Evolutionary conservation across 768 basidiomycete species (phyloP).

Genomic region (Rubroboletus pulcherrimus): DNA sequence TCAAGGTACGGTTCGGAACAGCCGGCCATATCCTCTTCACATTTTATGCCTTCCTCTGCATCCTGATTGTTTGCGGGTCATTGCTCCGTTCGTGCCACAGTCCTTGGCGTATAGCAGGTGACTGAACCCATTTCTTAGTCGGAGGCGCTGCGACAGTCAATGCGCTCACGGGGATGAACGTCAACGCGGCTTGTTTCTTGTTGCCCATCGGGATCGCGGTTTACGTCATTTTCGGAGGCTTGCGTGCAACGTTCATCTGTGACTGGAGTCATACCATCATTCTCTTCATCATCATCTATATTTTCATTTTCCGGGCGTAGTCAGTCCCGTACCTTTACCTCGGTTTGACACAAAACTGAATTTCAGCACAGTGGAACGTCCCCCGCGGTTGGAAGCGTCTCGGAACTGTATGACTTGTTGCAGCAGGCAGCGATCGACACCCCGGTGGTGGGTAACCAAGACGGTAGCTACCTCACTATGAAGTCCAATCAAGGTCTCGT

Average conservation of each 20-base stretch:
- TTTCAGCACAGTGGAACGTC: constrained; percentile 32
- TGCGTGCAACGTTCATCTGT: constrained; percentile 44
- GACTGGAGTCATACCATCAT: constrained; percentile 46
- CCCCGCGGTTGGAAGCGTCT: constrained; percentile 37
- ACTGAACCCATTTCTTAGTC: constrained; percentile 21
- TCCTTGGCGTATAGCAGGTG: not conserved
- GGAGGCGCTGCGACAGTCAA: constrained; percentile 46
- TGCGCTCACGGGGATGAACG: constrained; percentile 44
- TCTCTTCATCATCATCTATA: constrained; percentile 39
- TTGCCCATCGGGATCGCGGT: constrained; percentile 44
- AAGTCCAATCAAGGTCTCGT: constrained; percentile 46
- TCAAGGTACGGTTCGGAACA: constrained; percentile 46
- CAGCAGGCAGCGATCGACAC: constrained; percentile 40
- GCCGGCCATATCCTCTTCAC: constrained; percentile 46
- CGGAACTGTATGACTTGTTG: constrained; percentile 45
- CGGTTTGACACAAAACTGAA: not conserved
- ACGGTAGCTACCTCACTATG: constrained; percentile 55
- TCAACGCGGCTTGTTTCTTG: constrained; percentile 42
- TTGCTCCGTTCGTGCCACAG: constrained; percentile 38
- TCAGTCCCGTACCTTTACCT: constrained; percentile 13
- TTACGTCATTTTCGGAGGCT: constrained; percentile 40
- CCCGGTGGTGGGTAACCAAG: constrained; percentile 47
- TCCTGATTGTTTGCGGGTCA: constrained; percentile 48
- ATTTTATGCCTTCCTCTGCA: constrained; percentile 50
- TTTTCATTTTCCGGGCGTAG: constrained; percentile 33